Percentiles rank a stretch among this genome's conserved stretches.
Conservation (phyloP, 2,329 filamentous ascomycete genomes). For the Colletotrichum scovillei region DNA sequence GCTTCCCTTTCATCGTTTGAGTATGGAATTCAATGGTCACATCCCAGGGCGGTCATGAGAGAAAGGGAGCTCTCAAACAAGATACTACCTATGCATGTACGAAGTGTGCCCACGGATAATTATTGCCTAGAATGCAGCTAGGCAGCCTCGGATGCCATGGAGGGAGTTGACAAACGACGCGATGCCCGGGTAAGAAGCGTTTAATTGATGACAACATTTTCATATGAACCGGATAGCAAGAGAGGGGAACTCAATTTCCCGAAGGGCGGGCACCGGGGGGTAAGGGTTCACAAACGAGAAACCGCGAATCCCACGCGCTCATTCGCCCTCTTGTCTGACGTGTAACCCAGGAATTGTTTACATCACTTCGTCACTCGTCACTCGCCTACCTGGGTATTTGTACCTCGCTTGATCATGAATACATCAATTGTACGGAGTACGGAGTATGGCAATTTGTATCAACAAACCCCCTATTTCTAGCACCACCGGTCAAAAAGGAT, state of each 20-base stretch:
- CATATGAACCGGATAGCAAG: not conserved
- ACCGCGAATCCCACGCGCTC: not conserved
- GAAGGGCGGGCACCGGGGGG: not conserved
- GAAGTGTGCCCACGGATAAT: not conserved
- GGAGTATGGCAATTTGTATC: not conserved
- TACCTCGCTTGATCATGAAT: not conserved
- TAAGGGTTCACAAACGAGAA: not conserved
- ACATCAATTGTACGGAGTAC: not conserved
- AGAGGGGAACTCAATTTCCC: conserved; percentile 6
- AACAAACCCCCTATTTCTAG: not conserved
- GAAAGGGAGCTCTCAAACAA: not conserved
- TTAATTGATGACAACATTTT: conserved; percentile 1
- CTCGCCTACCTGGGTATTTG: not conserved
- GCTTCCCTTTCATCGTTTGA: not conserved
- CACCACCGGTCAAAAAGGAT: not conserved
- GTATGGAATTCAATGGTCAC: not conserved
- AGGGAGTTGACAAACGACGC: not conserved
- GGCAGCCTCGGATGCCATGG: not conserved
- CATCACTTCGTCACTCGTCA: not conserved
- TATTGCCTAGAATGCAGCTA: not conserved
- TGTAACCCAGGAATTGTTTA: not conserved
- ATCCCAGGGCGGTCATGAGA: not conserved
- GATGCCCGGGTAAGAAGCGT: not conserved
- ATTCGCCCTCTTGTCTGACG: conserved; percentile 5
- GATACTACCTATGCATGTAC: not conserved